Evolutionary conservation across 208 protist species (phyloP), one percentile per base, ranked within the genome.

Genomic region (Trypanosoma rangeli): DNA sequence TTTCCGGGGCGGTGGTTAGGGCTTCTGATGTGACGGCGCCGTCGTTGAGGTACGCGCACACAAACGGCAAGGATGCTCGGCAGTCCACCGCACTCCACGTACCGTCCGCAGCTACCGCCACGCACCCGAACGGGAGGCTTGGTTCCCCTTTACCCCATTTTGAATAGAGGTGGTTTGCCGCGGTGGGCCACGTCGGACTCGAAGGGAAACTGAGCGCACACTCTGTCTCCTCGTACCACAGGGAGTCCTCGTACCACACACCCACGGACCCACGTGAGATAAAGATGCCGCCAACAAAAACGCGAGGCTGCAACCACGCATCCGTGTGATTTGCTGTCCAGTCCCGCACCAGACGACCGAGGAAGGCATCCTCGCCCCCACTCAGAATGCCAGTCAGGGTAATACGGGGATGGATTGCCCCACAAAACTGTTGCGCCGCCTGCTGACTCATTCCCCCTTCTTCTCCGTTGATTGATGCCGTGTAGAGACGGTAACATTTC

Each of bases 21-120:
- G n/a, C 29, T 9, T 60, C 33, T 22, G 72, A 49, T 24, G 70
- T 81, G 22, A 66, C 64, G 22, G 76, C 79, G 50, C 86, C 86
- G 72, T 92, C 86, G 70, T 92, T 92, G 28, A 83, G 44, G 76
- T 89, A 92, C 0, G 82, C 73, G 72, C 87, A 90, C 5, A 93
- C 60, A 61, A 86, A 93, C 4, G 87, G 82, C 64, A 84, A 71
- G 8, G 73, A 75, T 50, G 68, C 33, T 42, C 82, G 77, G 39
- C 80, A 87, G 69, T 84, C 80, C 35, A 71, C 68, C 18, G 77
- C 74, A 20, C 78, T 59, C 84, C 87, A 93, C 50, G 35, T 31
- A 9, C 78, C 79, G 8, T 57, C 52, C 18, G 29, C 54, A 59
- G 13, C 16, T 26, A 65, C 33, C 22, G 55, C 10, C 9, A 74